These are phyloP conservation scores for Lobosporangium transversale DNA, from an alignment of 192 early-diverging fungal species.

Conservation along the genomic window DNA sequence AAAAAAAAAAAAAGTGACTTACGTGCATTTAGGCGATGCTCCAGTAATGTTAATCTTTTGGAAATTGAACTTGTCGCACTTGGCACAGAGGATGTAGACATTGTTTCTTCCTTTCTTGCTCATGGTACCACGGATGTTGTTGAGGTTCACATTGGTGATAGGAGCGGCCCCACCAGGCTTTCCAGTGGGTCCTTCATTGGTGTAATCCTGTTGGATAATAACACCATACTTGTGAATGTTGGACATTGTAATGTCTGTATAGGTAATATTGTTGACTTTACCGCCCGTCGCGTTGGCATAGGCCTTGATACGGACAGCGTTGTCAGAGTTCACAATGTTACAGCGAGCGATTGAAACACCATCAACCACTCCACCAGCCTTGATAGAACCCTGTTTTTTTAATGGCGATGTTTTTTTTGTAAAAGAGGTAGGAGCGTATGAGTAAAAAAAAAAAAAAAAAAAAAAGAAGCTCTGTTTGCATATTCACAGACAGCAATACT, in stretches of 20 bases:
- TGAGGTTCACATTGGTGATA: conserved; percentile 54
- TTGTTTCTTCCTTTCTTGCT: conserved; percentile 18
- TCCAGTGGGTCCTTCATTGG: conserved; percentile 49
- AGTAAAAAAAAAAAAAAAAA: too few species aligned
- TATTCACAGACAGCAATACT: too few species aligned
- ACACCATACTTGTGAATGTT: conserved; percentile 50
- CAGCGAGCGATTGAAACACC: conserved; percentile 46
- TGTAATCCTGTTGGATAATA: conserved; percentile 60
- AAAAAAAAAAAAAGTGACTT: conserved; percentile 22
- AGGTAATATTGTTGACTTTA: conserved; percentile 57
- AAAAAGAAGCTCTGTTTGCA: too few species aligned
- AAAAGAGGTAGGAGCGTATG: too few species aligned
- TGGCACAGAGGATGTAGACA: conserved; percentile 47
- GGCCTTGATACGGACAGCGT: conserved; percentile 65
- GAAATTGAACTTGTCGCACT: conserved; percentile 51
- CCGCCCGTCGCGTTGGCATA: conserved; percentile 52
- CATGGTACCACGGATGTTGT: conserved; percentile 53
- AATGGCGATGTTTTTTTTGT: too few species aligned
- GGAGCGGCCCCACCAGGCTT: conserved; percentile 44
- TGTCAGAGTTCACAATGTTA: conserved; percentile 43
- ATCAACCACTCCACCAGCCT: conserved; percentile 39
- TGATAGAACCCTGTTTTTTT: conserved; percentile 50
- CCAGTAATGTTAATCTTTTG: conserved; percentile 46
- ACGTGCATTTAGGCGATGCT: conserved; percentile 20
- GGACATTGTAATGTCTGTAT: conserved; percentile 50